A percentile compares a stretch with the other conserved stretches of the same genome.
Evolutionary conservation across 768 basidiomycete species (phyloP).

Genomic region (Russula foetens): DNA sequence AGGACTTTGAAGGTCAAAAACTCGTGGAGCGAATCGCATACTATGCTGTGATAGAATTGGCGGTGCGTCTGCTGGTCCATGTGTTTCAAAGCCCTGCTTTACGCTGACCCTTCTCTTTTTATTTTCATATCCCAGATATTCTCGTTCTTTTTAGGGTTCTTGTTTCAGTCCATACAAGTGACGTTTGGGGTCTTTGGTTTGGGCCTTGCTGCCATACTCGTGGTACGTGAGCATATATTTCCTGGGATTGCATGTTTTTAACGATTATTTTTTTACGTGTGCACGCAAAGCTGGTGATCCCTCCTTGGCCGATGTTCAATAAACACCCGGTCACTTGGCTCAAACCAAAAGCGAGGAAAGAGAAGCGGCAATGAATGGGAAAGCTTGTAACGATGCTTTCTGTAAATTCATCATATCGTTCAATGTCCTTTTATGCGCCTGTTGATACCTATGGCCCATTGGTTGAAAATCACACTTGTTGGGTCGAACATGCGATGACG

Average conservation of each 20-base stretch:
- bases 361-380: conserved; percentile 19
- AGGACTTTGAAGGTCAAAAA: conserved; percentile 61
- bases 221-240: conserved; percentile 17
- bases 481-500: too few relatives aligned
- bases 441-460: too few relatives aligned
- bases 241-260: neutral
- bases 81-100: neutral
- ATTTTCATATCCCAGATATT: conserved; percentile 31
- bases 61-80: conserved; percentile 32
- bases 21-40: conserved; percentile 41
- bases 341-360: conserved; percentile 29
- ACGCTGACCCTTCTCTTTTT: neutral
- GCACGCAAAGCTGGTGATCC: conserved; percentile 43
- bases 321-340: conserved; percentile 57
- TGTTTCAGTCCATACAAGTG: conserved; percentile 42
- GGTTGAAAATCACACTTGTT: too few relatives aligned
- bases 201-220: conserved; percentile 14
- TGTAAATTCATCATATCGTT: neutral
- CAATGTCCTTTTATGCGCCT: too few relatives aligned
- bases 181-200: conserved; percentile 45
- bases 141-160: conserved; percentile 51
- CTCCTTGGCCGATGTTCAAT: conserved; percentile 65
- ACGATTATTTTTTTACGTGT: neutral
- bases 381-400: neutral
- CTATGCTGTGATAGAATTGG: conserved; percentile 36